phyloP scores from a whole-genome alignment of 257 asterid genomes.

The Fraxinus cuspidata region DNA sequence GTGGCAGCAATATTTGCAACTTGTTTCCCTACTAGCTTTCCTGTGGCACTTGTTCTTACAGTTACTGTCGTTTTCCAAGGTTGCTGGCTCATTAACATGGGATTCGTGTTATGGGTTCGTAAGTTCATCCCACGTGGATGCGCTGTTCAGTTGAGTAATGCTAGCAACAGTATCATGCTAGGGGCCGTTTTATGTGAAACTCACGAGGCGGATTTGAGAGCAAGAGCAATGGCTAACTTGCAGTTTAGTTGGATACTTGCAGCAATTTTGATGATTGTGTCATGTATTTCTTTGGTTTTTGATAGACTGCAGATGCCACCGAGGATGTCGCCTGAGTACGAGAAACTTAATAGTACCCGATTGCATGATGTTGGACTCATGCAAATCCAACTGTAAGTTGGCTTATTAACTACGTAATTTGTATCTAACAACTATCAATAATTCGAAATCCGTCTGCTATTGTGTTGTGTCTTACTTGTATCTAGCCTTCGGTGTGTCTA shows the following conservation, averaged over 20 bases:
- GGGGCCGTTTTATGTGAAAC: constrained; percentile 63
- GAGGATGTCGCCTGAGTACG: constrained; percentile 48
- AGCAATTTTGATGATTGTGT: constrained; percentile 48
- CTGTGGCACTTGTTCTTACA: constrained; percentile 61
- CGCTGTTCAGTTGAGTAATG: constrained; percentile 18
- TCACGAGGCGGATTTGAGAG: constrained; percentile 54
- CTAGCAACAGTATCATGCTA: constrained; percentile 17
- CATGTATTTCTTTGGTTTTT: constrained; percentile 35
- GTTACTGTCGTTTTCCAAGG: constrained; percentile 74
- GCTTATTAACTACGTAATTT: background rate
- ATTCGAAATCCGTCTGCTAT: background rate
- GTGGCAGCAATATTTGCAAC: constrained; percentile 50
- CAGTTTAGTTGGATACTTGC: constrained; percentile 81
- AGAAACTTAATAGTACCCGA: constrained; percentile 47
- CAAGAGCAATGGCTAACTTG: constrained; percentile 75
- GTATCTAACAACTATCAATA: background rate
- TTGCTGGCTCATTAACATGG: constrained; percentile 83
- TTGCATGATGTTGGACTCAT: constrained; percentile 33
- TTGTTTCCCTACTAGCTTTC: constrained; percentile 53
- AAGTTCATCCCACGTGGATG: constrained; percentile 61
- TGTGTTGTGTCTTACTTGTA: background rate
- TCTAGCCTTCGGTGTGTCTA: background rate
- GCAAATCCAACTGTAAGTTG: constrained; percentile 39
- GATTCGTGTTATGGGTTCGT: constrained; percentile 66
- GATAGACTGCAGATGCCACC: constrained; percentile 35